Conservation (phyloP, 2,329 filamentous ascomycete genomes). For the Cladosporium velox region DNA sequence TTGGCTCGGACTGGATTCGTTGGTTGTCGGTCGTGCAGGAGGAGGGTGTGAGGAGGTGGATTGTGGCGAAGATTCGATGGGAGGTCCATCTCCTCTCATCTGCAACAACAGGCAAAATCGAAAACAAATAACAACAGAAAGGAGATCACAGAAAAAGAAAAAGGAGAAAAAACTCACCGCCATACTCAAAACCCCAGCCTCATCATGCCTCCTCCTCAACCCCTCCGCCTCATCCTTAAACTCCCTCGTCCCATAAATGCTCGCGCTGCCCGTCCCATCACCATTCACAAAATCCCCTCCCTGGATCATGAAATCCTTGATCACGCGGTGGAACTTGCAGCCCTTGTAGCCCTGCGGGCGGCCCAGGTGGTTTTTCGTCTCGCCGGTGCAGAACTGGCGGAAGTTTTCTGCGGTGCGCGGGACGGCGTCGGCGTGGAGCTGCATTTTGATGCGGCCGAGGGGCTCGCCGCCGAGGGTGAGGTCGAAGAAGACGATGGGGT, state of each 20-base stretch:
- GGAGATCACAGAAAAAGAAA: not conserved
- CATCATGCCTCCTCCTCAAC: conserved; percentile 66
- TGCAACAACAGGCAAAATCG: too few relatives aligned
- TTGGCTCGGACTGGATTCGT: too few relatives aligned
- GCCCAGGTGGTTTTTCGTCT: conserved; percentile 75
- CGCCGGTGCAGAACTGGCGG: conserved; percentile 93
- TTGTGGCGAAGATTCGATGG: too few relatives aligned
- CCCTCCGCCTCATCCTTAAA: conserved; percentile 92
- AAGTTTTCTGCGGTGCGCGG: conserved; percentile 90
- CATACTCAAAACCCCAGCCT: conserved; percentile 84
- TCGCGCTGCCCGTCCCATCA: conserved; percentile 84
- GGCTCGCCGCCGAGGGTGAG: conserved; percentile 81
- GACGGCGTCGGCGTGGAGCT: conserved; percentile 82
- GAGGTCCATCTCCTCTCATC: too few relatives aligned
- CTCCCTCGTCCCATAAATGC: conserved; percentile 78
- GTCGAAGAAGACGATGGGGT: conserved; percentile 70
- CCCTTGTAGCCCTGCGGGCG: conserved; percentile 91
- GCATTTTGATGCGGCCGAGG: conserved; percentile 83
- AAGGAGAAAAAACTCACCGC: conserved; percentile 62
- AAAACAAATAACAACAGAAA: not conserved
- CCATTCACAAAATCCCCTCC: conserved; percentile 94
- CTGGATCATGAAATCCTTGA: conserved; percentile 96
- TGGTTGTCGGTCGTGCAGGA: too few relatives aligned
- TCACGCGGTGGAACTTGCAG: conserved; percentile 91
- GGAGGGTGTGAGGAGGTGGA: too few relatives aligned